These are phyloP conservation scores for Sclerotinia glacialis DNA, from an alignment of 2,329 filamentous ascomycete species.

Conservation along the genomic window DNA sequence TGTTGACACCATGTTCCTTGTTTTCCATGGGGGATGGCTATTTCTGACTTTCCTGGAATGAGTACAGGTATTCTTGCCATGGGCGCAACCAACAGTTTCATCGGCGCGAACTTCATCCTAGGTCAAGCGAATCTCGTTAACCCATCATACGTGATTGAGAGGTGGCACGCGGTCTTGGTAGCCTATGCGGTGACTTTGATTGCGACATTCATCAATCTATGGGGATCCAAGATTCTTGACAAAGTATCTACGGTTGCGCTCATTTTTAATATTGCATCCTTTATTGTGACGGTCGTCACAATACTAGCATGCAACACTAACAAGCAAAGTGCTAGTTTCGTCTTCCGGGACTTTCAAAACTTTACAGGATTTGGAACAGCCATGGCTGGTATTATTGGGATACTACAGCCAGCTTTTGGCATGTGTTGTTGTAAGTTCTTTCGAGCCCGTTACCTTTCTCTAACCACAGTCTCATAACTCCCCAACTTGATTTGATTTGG, in stretches of 20 bases:
- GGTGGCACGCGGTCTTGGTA: conserved; percentile 55
- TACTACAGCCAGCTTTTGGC: conserved; percentile 53
- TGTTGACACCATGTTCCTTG: background rate
- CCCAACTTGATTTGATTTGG: background rate
- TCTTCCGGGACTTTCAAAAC: conserved; percentile 55
- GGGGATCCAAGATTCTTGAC: conserved; percentile 50
- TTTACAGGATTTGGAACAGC: conserved; percentile 50
- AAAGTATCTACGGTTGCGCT: conserved; percentile 50
- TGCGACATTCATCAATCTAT: conserved; percentile 49
- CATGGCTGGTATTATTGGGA: conserved; percentile 52
- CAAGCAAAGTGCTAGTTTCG: conserved; percentile 53
- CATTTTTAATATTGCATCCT: conserved; percentile 53
- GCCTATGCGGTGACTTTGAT: conserved; percentile 49
- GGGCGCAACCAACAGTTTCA: conserved; percentile 54
- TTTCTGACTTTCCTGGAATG: conserved; percentile 13
- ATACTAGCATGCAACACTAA: conserved; percentile 53
- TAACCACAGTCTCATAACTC: background rate
- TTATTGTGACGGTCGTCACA: conserved; percentile 50
- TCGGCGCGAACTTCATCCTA: conserved; percentile 54
- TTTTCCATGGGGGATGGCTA: background rate
- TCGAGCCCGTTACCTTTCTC: background rate
- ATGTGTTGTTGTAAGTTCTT: conserved; percentile 47
- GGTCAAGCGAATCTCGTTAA: conserved; percentile 53
- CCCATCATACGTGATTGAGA: conserved; percentile 50
- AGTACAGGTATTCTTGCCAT: conserved; percentile 44